phyloP scores from a whole-genome alignment of 2,329 filamentous ascomycete genomes.

The Talaromyces piceae region DNA sequence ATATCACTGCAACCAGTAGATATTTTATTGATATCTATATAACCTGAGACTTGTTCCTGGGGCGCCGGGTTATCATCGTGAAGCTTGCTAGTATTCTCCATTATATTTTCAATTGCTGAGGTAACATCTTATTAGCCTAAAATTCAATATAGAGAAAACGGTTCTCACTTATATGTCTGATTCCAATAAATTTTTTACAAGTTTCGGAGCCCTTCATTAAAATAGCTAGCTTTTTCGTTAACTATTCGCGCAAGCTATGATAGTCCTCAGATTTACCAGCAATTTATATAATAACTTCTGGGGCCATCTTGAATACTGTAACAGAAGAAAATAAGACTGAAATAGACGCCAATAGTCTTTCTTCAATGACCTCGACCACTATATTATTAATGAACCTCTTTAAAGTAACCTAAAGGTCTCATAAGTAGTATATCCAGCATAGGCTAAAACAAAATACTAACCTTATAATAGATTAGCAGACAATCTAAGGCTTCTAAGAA shows the following conservation, averaged over 20 bases:
- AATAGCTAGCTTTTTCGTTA: conserved; percentile 20
- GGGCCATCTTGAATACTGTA: conserved; percentile 14
- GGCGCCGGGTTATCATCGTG: too few relatives aligned
- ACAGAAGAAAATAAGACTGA: conserved; percentile 21
- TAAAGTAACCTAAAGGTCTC: conserved; percentile 28
- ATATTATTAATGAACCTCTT: conserved; percentile 37
- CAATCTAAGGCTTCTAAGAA: conserved; percentile 33
- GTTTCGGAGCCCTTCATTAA: conserved; percentile 38
- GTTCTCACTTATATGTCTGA: neutral
- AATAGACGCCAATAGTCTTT: conserved; percentile 23
- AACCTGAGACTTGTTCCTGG: too few relatives aligned
- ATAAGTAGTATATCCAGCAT: neutral
- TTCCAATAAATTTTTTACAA: conserved; percentile 32
- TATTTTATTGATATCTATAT: too few relatives aligned
- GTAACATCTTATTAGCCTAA: too few relatives aligned
- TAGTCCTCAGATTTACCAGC: conserved; percentile 19
- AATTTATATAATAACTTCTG: conserved; percentile 15
- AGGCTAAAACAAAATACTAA: conserved; percentile 13
- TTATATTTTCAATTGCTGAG: too few relatives aligned
- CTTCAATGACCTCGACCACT: conserved; percentile 31
- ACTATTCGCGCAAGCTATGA: conserved; percentile 13
- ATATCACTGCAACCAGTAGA: too few relatives aligned
- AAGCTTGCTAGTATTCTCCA: too few relatives aligned
- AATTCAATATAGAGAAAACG: too few relatives aligned
- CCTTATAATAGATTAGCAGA: conserved; percentile 43